Evolutionary conservation across 768 basidiomycete species (phyloP).

Genomic region (Rhodocollybia butyracea): DNA sequence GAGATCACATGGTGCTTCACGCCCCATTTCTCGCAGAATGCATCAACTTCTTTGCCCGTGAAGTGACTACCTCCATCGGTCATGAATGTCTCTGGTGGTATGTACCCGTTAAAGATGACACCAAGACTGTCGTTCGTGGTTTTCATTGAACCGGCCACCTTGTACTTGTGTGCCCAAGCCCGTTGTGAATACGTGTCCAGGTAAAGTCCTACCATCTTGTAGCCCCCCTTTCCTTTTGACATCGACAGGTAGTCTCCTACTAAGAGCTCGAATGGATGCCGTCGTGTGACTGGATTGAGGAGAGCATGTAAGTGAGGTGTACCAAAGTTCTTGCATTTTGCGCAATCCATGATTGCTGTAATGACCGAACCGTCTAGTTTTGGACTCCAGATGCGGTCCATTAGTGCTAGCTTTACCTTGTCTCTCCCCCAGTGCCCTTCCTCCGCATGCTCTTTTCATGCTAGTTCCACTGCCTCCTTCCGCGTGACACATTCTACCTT

Average conservation of each 20-base stretch:
- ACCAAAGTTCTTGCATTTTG: constrained; percentile 7
- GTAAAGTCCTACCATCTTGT: constrained; percentile 18
- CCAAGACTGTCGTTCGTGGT: constrained; percentile 12
- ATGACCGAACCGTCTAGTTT: constrained; percentile 21
- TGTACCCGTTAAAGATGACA: constrained; percentile 20
- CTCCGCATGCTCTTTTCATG: not conserved
- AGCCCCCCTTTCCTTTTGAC: constrained; percentile 5
- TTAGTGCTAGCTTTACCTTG: constrained; percentile 9
- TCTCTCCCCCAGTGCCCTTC: constrained; percentile 16
- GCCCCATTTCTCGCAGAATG: constrained; percentile 24
- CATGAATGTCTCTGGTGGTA: constrained; percentile 22
- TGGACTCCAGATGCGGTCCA: constrained; percentile 14
- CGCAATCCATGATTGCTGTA: constrained; percentile 20
- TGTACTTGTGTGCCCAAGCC: constrained; percentile 27
- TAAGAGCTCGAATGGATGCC: constrained; percentile 16
- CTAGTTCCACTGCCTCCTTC: constrained; percentile 15
- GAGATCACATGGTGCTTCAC: no score
- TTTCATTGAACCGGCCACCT: constrained; percentile 5
- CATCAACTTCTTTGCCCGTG: constrained; percentile 26
- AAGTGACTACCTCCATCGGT: constrained; percentile 22
- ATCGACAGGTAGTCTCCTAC: constrained; percentile 14
- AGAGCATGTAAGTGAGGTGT: constrained; percentile 18
- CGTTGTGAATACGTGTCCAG: constrained; percentile 28
- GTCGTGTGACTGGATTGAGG: constrained; percentile 25
- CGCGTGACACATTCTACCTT: constrained; percentile 4